phyloP scores from a whole-genome alignment of 2,329 filamentous ascomycete genomes.

The Stenocarpella maydis region DNA sequence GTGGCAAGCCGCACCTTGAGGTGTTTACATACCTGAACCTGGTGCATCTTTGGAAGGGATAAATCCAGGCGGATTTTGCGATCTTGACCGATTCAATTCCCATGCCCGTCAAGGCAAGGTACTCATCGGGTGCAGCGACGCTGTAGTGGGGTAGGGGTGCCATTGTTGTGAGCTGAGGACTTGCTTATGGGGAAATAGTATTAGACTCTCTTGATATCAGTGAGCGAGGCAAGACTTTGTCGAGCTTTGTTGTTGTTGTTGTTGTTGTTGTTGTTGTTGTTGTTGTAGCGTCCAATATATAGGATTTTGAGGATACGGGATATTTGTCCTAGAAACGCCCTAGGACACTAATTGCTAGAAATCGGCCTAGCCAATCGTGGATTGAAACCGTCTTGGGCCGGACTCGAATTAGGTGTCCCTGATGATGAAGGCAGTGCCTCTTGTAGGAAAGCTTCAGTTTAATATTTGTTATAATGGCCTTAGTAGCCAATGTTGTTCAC shows the following conservation, averaged over 20 bases:
- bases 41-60: constrained; percentile 73
- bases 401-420: not conserved
- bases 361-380: not conserved
- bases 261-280: no score
- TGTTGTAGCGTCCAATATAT: not conserved
- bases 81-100: constrained; percentile 78
- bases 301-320: no score
- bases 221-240: no score
- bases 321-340: constrained; percentile 7
- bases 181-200: not conserved
- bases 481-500: not conserved
- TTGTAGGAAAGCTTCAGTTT: not conserved
- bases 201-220: not conserved
- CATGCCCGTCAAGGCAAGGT: constrained; percentile 87
- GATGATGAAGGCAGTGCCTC: not conserved
- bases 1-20: not conserved
- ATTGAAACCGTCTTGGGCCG: not conserved
- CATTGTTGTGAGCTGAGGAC: not conserved
- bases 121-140: constrained; percentile 79
- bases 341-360: not conserved
- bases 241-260: not conserved
- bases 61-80: constrained; percentile 78
- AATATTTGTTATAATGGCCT: not conserved
- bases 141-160: constrained; percentile 53
- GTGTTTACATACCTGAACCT: constrained; percentile 51